Evolutionary conservation across 2,329 filamentous ascomycete genomes (phyloP), one percentile per base, ranked within the genome.

Genomic region (Xylaria sp.): DNA sequence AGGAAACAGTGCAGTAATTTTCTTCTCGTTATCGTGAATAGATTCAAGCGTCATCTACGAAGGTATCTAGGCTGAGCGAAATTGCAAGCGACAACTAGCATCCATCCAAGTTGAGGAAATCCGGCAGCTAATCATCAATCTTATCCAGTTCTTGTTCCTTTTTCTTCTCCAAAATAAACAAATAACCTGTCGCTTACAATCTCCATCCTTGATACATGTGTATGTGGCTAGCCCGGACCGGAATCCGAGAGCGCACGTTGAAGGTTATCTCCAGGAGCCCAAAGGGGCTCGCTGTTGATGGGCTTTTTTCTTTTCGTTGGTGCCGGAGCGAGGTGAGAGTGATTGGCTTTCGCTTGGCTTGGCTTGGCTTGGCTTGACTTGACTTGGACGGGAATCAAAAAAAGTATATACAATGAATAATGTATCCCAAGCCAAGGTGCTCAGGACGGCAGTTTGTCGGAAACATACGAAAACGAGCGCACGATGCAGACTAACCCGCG

Each of bases 381-480:
- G 49, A 39, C 41, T 64, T 68, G 69, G 62, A 39, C 46, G 58
- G 5, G 10, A 56, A 57, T 43, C 36, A 43, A 66, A 63, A 36
- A 48, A 46, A 46, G 20, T 64, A 71, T 71, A 56, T 69, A 65
- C 59, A 66, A 59, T 64, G 56, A 64, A 62, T 43, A 57, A 58
- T 41, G 8, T 28, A 58, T 52, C 46, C 46, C 65, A 67, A 68
- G 57, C 51, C 68, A 58, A 64, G 67, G 54, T 70, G 74, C 75
- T 75, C 75, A 62, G 65, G 67, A 74, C 73, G 67, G 71, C 69
- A 59, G 58, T 52, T 74, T 73, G 66, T 74, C 69, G 59, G 70
- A 74, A 43, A 76, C 74, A 76, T 75, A 76, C 76, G 72, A 76
- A 76, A 77, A 77, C 75, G 68, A 76, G 72, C 74, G 61, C 76